Evolutionary conservation across 2,329 filamentous ascomycete species (phyloP).

Genomic region (Talaromyces sp.): DNA sequence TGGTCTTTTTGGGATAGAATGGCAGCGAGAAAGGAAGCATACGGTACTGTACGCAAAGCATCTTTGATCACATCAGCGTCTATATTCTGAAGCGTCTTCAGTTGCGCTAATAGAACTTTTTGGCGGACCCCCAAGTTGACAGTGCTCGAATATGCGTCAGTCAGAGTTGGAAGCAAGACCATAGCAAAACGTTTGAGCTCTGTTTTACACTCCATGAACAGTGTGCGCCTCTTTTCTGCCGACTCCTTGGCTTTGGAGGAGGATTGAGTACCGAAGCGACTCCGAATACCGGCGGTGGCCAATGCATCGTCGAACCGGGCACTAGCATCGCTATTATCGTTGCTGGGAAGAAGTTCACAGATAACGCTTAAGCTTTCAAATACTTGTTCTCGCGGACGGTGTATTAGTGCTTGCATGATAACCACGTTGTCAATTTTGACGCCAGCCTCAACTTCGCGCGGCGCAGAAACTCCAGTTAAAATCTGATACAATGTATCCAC

Average conservation of each 20-base stretch:
- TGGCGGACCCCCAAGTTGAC: constrained; percentile 92
- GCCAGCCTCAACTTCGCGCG: constrained; percentile 56
- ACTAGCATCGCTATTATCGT: constrained; percentile 51
- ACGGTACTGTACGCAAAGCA: constrained; percentile 79
- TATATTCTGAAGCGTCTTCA: constrained; percentile 97
- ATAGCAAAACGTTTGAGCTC: constrained; percentile 88
- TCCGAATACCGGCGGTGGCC: constrained; percentile 35
- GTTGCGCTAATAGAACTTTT: constrained; percentile 88
- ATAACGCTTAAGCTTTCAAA: constrained; percentile 97
- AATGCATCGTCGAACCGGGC: constrained; percentile 44
- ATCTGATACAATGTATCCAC: constrained; percentile 98
- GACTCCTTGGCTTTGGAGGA: constrained; percentile 45
- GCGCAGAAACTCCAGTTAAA: constrained; percentile 88
- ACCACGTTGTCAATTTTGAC: constrained; percentile 88
- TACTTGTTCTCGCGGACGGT: constrained; percentile 89
- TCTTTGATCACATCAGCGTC: constrained; percentile 79
- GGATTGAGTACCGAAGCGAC: constrained; percentile 28
- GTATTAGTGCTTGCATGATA: constrained; percentile 97
- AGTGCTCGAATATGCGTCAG: constrained; percentile 94
- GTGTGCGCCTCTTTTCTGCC: constrained; percentile 71
- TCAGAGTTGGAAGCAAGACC: constrained; percentile 88
- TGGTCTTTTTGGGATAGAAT: constrained; percentile 96
- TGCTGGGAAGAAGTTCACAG: constrained; percentile 80
- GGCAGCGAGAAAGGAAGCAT: constrained; percentile 89
- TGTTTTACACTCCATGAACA: constrained; percentile 74